These are phyloP conservation scores for Monascus purpureus DNA, from an alignment of 495 filamentous ascomycete genomes.

Conservation along the genomic window DNA sequence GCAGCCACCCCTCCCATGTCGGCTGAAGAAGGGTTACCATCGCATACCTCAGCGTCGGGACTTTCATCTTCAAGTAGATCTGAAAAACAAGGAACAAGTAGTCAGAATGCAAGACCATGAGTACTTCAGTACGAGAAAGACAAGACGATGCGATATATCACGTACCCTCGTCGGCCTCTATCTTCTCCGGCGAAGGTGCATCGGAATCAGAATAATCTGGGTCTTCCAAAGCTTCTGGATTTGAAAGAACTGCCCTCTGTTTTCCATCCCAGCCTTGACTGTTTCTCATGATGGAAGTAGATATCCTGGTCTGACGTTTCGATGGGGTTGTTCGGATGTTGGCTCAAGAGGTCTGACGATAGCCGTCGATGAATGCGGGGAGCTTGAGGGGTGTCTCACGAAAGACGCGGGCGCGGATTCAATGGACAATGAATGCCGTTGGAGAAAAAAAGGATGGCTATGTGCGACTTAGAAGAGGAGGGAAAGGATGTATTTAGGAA, in stretches of 20 bases:
- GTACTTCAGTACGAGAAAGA: neutral
- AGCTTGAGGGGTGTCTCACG: no score
- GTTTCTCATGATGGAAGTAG: constrained; percentile 31
- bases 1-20: neutral
- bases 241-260: constrained; percentile 52
- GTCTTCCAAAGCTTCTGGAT: constrained; percentile 67
- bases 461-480: no score
- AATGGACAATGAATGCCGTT: no score
- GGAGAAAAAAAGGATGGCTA: no score
- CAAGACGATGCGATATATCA: neutral
- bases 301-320: constrained; percentile 2
- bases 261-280: constrained; percentile 93
- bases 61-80: constrained; percentile 57
- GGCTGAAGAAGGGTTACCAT: constrained; percentile 2
- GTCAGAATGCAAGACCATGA: neutral
- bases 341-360: no score
- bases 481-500: no score
- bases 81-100: constrained; percentile 10
- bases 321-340: no score
- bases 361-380: no score
- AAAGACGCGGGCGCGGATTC: no score
- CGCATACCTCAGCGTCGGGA: constrained; percentile 40
- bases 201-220: constrained; percentile 79
- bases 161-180: constrained; percentile 70
- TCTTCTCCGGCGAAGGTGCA: constrained; percentile 58